Evolutionary conservation across 139 green algal species (phyloP).

Genomic region (Chlorella sp.): DNA sequence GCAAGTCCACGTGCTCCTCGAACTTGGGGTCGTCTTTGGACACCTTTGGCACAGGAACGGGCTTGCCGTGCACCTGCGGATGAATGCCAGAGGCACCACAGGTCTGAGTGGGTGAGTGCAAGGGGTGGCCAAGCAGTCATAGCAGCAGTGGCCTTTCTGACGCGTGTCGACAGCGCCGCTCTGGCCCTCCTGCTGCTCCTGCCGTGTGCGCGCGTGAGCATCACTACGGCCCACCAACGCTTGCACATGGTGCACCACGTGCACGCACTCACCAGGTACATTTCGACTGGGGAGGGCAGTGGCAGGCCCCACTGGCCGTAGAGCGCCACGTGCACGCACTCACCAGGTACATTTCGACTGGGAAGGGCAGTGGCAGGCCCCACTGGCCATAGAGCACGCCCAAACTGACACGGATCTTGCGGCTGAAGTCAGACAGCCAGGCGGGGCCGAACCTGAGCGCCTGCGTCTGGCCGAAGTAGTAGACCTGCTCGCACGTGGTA

Average conservation of each 20-base stretch:
- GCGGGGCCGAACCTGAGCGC: constrained; percentile 12
- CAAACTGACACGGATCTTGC: constrained; percentile 15
- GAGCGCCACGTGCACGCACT: constrained; percentile 11
- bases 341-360: constrained; percentile 12
- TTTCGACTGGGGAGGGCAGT: constrained; percentile 6
- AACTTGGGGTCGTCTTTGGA: constrained; percentile 2
- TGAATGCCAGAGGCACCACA: too few species aligned
- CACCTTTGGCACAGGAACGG: constrained; percentile 6
- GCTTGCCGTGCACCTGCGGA: constrained; percentile 7
- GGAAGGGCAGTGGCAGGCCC: constrained; percentile 17
- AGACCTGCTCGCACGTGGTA: too few species aligned
- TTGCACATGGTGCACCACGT: too few species aligned
- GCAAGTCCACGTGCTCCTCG: not conserved
- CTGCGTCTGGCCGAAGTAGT: not conserved
- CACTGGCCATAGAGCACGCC: constrained; percentile 24
- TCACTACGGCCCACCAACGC: too few species aligned
- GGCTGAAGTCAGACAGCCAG: constrained; percentile 10
- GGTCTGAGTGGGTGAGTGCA: too few species aligned
- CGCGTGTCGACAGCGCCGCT: too few species aligned
- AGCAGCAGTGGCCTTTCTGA: too few species aligned
- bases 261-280: constrained; percentile 11
- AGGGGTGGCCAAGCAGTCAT: too few species aligned
- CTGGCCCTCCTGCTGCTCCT: too few species aligned
- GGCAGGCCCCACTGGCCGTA: constrained; percentile 22
- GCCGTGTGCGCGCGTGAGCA: too few species aligned